Base-by-base conservation (phyloP, 2,329 filamentous ascomycete species). In the Scortechinia acanthostroma region DNA sequence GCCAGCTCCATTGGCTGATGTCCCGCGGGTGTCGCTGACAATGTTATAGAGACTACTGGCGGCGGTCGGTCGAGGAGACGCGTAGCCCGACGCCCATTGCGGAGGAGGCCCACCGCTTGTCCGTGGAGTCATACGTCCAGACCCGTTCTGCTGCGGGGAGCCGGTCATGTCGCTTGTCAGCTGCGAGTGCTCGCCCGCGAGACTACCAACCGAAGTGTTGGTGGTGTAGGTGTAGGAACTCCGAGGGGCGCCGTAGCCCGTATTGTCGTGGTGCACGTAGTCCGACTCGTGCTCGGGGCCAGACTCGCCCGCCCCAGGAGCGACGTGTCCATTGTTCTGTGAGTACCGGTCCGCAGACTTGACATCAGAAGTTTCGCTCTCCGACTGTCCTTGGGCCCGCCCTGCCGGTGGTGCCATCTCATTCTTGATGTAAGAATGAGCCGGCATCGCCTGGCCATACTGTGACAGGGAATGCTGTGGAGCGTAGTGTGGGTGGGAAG, bases 1-100 rank as follows among this genome's bases (percentile, higher is more conserved):
- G 25, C 25, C 25, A n/a, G n/a, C 25, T 10, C 25, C 25, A 40
- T 40, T 40, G 35, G 17, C 35, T 6, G 35, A 17, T 6, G 35
- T 40, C 10, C 35, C 35, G 35, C 35, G 35, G 20, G 35, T 40
- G 35, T 40, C 35, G 20, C 35, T 40, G 10, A 40, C 35, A 13
- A 19, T 19, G 17, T 40, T 40, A 17, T 40, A 40, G 35, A 40
- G 35, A 19, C 10, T 40, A 17, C 10, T 6, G 6, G 35, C 35
- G 25, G 10, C 25, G 10, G 35, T 17, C 10, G 35, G 35, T 13
- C 35, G 35, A 6, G 35, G 35, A 19, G 35, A 17, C 14, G 35
- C 20, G 35, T 19, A 15, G 17, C 20, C 14, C 17, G 13, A 13
- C 13, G 35, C 17, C 35, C 35, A 40, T 10, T 40, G 35, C 14